phyloP scores from a whole-genome alignment of 2,329 filamentous ascomycete species.

The Penicillium sp. region DNA sequence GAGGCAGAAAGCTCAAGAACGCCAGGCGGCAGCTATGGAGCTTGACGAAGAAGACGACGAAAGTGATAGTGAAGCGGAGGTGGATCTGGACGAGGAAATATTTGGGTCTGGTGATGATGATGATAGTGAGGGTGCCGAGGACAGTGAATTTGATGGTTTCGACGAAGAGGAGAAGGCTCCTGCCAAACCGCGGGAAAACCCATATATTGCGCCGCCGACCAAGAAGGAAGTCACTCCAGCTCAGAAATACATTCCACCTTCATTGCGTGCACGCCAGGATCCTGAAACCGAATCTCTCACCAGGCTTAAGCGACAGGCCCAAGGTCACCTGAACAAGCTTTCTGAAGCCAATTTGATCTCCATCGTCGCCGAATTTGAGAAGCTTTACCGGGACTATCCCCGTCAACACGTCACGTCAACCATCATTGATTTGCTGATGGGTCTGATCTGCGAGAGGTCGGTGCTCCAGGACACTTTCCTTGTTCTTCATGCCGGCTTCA shows the following conservation, averaged over 20 bases:
- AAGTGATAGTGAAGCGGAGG: constrained; percentile 38
- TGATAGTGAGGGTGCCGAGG: constrained; percentile 24
- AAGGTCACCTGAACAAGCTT: constrained; percentile 88
- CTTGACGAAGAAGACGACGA: constrained; percentile 18
- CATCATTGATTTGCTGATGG: constrained; percentile 75
- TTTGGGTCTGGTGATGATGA: constrained; percentile 28
- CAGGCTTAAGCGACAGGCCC: constrained; percentile 76
- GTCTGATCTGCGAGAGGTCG: constrained; percentile 78
- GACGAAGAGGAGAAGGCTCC: constrained; percentile 47
- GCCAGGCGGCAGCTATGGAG: constrained; percentile 20
- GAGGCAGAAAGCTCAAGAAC: constrained; percentile 55
- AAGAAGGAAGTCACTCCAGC: constrained; percentile 48
- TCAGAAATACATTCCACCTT: constrained; percentile 86
- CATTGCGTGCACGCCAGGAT: constrained; percentile 67
- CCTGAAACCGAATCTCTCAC: constrained; percentile 69
- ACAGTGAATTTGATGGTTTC: constrained; percentile 39
- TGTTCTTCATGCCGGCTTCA: constrained; percentile 86
- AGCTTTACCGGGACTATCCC: constrained; percentile 79
- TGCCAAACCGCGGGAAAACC: constrained; percentile 72
- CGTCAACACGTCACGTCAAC: constrained; percentile 86
- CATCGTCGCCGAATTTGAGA: constrained; percentile 80
- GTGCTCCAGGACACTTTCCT: constrained; percentile 85
- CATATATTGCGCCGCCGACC: constrained; percentile 75
- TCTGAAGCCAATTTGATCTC: constrained; percentile 88
- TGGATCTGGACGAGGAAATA: constrained; percentile 34